phyloP scores from a whole-genome alignment of 176 grass and related monocot species.

The Themeda triandra region DNA sequence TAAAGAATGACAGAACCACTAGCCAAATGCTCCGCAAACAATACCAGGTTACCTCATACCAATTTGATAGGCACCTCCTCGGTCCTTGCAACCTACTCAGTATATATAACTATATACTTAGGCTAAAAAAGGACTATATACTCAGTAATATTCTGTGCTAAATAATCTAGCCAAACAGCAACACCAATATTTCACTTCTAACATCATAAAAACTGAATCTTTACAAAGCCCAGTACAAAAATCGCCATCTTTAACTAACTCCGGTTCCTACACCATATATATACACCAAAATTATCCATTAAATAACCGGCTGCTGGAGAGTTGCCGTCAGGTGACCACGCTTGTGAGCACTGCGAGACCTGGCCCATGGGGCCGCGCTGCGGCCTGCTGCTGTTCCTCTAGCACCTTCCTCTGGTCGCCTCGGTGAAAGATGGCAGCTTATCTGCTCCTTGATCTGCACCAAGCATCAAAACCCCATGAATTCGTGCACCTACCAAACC shows the following conservation, averaged over 20 bases:
- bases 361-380: constrained; percentile 76
- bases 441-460: constrained; percentile 65
- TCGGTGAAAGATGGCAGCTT: too few species aligned
- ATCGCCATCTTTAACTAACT: neutral
- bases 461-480: constrained; percentile 40
- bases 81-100: too few species aligned
- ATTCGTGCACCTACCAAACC: constrained; percentile 2
- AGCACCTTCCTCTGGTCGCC: too few species aligned
- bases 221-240: constrained; percentile 13
- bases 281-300: neutral
- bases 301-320: neutral
- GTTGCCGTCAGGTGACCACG: neutral
- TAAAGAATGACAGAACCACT: too few species aligned
- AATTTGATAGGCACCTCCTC: too few species aligned
- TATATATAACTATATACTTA: too few species aligned
- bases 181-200: neutral
- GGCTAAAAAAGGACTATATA: too few species aligned
- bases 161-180: constrained; percentile 1
- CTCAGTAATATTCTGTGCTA: neutral
- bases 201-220: constrained; percentile 20
- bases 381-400: constrained; percentile 35
- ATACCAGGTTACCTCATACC: too few species aligned
- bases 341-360: constrained; percentile 85
- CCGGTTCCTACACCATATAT: constrained; percentile 8
- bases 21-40: too few species aligned